Evolutionary conservation across 192 early-diverging fungal species (phyloP).

Genomic region (Podila epicladia): DNA sequence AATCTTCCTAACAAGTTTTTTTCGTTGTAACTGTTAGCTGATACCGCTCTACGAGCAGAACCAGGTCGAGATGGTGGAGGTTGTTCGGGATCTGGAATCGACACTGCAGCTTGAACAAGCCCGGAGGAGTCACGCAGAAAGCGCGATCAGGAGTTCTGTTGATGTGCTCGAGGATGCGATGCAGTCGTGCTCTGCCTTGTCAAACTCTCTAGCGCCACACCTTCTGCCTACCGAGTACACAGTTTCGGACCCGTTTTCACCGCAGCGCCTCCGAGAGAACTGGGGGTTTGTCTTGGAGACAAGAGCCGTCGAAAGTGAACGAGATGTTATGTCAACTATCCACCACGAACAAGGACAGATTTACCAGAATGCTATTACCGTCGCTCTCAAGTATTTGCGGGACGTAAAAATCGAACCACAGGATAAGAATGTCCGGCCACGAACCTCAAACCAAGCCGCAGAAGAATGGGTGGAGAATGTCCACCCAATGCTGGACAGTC

Average conservation of each 20-base stretch:
- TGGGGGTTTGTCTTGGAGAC: slow-evolving; percentile 9
- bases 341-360: not conserved
- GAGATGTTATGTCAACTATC: not conserved
- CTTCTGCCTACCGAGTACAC: not conserved
- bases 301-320: not conserved
- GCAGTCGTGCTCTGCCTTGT: slow-evolving; percentile 3
- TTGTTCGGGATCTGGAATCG: slow-evolving; percentile 24
- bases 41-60: slow-evolving; percentile 39
- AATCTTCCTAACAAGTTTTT: not conserved
- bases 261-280: not conserved
- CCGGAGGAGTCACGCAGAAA: slow-evolving; percentile 23
- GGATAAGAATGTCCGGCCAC: not conserved
- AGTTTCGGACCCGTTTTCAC: too few relatives aligned
- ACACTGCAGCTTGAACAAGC: slow-evolving; percentile 14
- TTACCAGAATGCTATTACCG: slow-evolving; percentile 16
- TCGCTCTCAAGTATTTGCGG: not conserved
- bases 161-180: slow-evolving; percentile 26
- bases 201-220: too few relatives aligned
- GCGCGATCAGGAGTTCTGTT: slow-evolving; percentile 5
- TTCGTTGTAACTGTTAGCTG: slow-evolving; percentile 1
- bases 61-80: slow-evolving; percentile 11
- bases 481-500: not conserved
- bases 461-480: slow-evolving; percentile 23
- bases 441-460: not conserved
- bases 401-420: not conserved